phyloP scores from a whole-genome alignment of 495 filamentous ascomycete genomes.

The Lasiosphaeria miniovina region DNA sequence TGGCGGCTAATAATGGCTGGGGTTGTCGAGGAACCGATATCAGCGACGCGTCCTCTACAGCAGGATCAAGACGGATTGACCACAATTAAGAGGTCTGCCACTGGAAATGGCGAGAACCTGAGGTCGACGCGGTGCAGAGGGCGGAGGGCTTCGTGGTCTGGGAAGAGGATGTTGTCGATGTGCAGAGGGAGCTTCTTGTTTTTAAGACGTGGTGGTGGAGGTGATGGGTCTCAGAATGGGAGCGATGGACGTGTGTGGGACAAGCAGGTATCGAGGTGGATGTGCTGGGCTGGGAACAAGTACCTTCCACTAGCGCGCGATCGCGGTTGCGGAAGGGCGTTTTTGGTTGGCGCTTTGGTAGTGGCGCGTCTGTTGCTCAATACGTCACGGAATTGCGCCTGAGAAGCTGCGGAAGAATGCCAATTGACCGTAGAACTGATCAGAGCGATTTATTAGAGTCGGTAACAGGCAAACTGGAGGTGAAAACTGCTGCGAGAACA shows the following conservation, averaged over 20 bases:
- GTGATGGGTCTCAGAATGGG: conserved; percentile 21
- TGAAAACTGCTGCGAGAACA: neutral
- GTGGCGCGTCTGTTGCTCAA: neutral
- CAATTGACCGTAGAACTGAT: neutral
- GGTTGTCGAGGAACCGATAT: conserved; percentile 3
- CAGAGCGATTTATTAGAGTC: neutral
- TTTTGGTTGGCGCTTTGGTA: neutral
- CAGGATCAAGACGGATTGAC: conserved; percentile 16
- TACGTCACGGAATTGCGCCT: neutral
- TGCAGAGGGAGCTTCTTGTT: conserved; percentile 29
- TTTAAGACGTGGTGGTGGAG: conserved; percentile 36
- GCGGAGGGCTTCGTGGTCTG: conserved; percentile 19
- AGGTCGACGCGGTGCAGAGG: conserved; percentile 14
- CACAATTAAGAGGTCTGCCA: conserved; percentile 18
- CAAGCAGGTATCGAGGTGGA: conserved; percentile 25
- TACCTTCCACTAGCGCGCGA: conserved; percentile 27
- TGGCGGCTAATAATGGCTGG: conserved; percentile 2
- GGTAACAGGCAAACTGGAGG: neutral
- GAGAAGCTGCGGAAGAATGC: neutral
- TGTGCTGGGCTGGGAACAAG: conserved; percentile 26
- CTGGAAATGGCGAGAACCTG: conserved; percentile 18
- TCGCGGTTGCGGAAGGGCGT: conserved; percentile 7
- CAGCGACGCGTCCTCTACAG: conserved; percentile 22
- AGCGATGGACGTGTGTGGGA: conserved; percentile 25
- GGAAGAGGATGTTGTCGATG: conserved; percentile 21